A percentile compares a stretch with the other conserved stretches of the same genome.
These are phyloP conservation scores for Monosporozyma aerobia DNA, from an alignment of 805 yeast genomes.

Conservation along the genomic window DNA sequence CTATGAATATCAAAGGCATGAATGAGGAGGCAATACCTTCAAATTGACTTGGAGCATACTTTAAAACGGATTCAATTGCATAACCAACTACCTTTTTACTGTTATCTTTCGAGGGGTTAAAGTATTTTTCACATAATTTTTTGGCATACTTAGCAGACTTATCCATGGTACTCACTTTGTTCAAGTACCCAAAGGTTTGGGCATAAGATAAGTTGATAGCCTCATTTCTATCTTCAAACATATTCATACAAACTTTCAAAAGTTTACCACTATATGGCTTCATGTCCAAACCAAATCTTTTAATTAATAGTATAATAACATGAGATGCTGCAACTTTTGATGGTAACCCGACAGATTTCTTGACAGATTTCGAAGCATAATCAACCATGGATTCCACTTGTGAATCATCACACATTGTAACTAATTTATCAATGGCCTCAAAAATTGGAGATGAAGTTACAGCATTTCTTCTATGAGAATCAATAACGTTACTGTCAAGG, in stretches of 20 bases:
- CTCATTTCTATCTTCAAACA: slow-evolving; percentile 60
- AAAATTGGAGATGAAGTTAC: slow-evolving; percentile 79
- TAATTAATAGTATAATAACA: slow-evolving; percentile 55
- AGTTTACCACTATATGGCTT: slow-evolving; percentile 53
- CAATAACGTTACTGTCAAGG: slow-evolving; percentile 59
- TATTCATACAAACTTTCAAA: slow-evolving; percentile 46
- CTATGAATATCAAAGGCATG: slow-evolving; percentile 73
- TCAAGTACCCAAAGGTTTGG: slow-evolving; percentile 66
- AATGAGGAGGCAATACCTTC: slow-evolving; percentile 51
- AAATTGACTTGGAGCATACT: slow-evolving; percentile 61
- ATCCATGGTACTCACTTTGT: slow-evolving; percentile 49
- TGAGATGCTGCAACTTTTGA: slow-evolving; percentile 80
- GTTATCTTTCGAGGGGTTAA: slow-evolving; percentile 39
- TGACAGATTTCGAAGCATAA: slow-evolving; percentile 46
- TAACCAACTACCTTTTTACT: slow-evolving; percentile 44
- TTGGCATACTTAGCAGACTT: slow-evolving; percentile 46
- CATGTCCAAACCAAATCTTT: slow-evolving; percentile 41
- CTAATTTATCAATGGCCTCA: slow-evolving; percentile 69
- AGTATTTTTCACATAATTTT: slow-evolving; percentile 45
- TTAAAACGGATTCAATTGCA: slow-evolving; percentile 58
- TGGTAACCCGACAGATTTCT: slow-evolving; percentile 76
- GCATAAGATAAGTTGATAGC: slow-evolving; percentile 72
- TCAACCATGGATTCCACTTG: slow-evolving; percentile 37
- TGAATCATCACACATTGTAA: slow-evolving; percentile 48
- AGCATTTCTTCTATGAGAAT: slow-evolving; percentile 63